phyloP scores from a whole-genome alignment of 2,329 filamentous ascomycete species.

The Aspergillus bombycis region DNA sequence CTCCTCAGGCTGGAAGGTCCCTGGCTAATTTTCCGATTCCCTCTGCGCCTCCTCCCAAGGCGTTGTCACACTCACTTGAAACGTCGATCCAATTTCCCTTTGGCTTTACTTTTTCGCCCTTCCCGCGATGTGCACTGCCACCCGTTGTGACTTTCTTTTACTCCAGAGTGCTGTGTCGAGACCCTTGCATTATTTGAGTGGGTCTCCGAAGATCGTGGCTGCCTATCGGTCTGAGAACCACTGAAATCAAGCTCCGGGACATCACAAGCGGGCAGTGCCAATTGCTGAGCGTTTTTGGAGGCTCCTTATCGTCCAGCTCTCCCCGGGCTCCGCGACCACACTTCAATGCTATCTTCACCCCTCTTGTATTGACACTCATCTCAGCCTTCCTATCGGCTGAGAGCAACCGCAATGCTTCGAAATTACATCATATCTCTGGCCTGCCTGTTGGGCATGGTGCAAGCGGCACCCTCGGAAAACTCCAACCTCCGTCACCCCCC shows the following conservation, averaged over 20 bases:
- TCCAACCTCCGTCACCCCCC: conserved; percentile 3
- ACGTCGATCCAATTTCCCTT: not conserved
- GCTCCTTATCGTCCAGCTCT: not conserved
- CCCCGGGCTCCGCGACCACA: not conserved
- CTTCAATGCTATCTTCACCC: too few species aligned
- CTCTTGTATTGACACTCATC: not conserved
- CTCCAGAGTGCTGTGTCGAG: not conserved
- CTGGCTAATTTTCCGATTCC: not conserved
- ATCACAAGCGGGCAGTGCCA: not conserved
- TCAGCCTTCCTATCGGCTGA: not conserved
- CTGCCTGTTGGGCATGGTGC: conserved; percentile 19
- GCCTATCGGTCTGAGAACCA: not conserved
- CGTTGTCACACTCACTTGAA: not conserved
- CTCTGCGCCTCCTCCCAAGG: not conserved
- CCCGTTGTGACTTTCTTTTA: not conserved
- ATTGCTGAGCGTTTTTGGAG: too few species aligned
- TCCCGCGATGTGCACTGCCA: not conserved
- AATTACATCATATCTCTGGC: conserved; percentile 9
- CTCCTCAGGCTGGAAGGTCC: not conserved
- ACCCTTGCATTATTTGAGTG: not conserved
- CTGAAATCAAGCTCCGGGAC: not conserved
- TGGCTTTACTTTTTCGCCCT: not conserved
- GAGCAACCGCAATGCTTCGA: not conserved
- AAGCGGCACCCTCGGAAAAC: conserved; percentile 7
- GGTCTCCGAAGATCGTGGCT: not conserved